phyloP scores from a whole-genome alignment of 2,329 filamentous ascomycete genomes.

The Blastomyces parvus region DNA sequence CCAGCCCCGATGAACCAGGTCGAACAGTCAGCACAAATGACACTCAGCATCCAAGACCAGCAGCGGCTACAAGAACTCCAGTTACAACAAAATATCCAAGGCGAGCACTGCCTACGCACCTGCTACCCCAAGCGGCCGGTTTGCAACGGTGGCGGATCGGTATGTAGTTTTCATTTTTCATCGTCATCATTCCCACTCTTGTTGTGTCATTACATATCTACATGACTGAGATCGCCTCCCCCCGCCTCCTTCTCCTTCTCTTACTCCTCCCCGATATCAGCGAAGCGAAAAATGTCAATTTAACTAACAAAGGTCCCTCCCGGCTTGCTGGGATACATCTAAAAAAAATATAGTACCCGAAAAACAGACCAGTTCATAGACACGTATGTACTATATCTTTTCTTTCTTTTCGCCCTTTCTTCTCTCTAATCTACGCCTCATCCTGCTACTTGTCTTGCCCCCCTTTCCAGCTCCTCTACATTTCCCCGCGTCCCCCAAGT shows the following conservation, averaged over 20 bases:
- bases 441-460: background rate
- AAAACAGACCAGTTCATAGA: background rate
- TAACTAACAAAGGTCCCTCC: background rate
- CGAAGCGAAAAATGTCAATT: background rate
- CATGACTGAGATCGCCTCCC: too few species aligned
- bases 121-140: background rate
- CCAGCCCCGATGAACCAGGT: background rate
- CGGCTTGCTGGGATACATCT: background rate
- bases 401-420: background rate
- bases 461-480: background rate
- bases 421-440: background rate
- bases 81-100: background rate
- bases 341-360: background rate
- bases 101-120: background rate
- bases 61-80: background rate
- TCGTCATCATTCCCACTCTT: background rate
- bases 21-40: background rate
- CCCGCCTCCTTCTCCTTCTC: background rate
- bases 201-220: too few species aligned
- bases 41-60: background rate
- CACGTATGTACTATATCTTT: background rate
- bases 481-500: background rate
- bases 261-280: background rate
- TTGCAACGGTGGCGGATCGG: background rate
- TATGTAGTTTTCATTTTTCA: background rate